Evolutionary conservation across 192 early-diverging fungal species (phyloP), one percentile per base, ranked within the genome.

Genomic region (Podila verticillata): DNA sequence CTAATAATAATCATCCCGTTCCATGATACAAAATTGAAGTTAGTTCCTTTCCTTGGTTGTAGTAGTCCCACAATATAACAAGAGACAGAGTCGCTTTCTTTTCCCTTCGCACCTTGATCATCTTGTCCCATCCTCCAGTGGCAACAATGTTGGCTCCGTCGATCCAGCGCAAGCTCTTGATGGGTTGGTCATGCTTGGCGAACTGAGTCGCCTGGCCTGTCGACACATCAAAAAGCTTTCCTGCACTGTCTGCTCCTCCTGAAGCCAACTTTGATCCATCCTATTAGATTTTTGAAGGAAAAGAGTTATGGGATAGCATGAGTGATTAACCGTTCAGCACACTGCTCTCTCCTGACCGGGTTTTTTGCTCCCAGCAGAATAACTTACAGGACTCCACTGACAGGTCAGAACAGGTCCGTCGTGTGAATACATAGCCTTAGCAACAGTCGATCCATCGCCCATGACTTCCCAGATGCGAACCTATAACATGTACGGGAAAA

Each of bases 101-200:
- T 9, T 28, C 29, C 24, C 24, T 48, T 0, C 1, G 29, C 66
- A 80, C 77, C 62, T 96, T 95, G 63, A 97, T 69, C 19, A 92
- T 95, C 82, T 98, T 98, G 85, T 99, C 97, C 96, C 96, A 99
- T 56, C 94, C 92, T 26, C 94, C 97, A 10, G 97, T 98, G 8
- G 92, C 94, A 26, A 96, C 63, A 65, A 97, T 90, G 34, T 91
- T 85, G 72, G 79, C 80, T 13, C 75, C 84, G 75, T 98, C 94
- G 15, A 97, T 86, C 73, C 90, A 97, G 62, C 89, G 87, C 57
- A 93, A 85, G 73, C 91, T 90, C 77, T 90, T 89, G 70, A 99
- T 96, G 59, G 96, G 90, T n/a, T 83, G 93, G 64, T 96, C 96
- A 82, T 99, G 97, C 62, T 89, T 88, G 31, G 95, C 96, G 64